A percentile compares a stretch with the other conserved stretches of the same genome.
Conservation (phyloP, 1,284 basidiomycete species). For the Ganoderma boninense region DNA sequence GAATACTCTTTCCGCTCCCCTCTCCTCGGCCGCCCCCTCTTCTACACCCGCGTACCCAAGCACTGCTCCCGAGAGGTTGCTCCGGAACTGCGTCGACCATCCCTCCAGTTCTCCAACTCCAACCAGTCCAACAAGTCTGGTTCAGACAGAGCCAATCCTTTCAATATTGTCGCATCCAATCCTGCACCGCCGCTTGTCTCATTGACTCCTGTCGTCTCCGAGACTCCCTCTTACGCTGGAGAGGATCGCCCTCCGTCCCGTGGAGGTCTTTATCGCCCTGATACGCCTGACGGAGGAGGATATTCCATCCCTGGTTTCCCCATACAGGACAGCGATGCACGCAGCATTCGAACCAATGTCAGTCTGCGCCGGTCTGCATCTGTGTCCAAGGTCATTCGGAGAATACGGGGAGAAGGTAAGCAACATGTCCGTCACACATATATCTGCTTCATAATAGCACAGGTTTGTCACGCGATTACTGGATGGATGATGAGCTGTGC, state of each 20-base stretch:
- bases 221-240: conserved; percentile 69
- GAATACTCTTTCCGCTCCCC: conserved; percentile 73
- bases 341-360: conserved; percentile 76
- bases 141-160: conserved; percentile 63
- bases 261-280: conserved; percentile 56
- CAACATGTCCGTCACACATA: conserved; percentile 8
- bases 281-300: conserved; percentile 66
- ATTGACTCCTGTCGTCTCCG: conserved; percentile 81
- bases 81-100: conserved; percentile 64
- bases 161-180: conserved; percentile 60
- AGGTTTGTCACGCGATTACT: conserved; percentile 90
- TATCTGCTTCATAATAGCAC: conserved; percentile 13
- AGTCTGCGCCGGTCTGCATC: conserved; percentile 80
- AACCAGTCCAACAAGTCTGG: conserved; percentile 55
- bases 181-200: conserved; percentile 82
- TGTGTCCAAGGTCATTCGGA: conserved; percentile 88
- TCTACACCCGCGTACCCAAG: conserved; percentile 39
- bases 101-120: conserved; percentile 56
- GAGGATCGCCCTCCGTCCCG: conserved; percentile 71
- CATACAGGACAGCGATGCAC: conserved; percentile 78
- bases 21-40: conserved; percentile 57
- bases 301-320: conserved; percentile 87
- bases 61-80: conserved; percentile 39
- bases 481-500: conserved; percentile 97
- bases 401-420: conserved; percentile 85